A percentile compares a stretch with the other conserved stretches of the same genome.
phyloP scores from a whole-genome alignment of 441 rosid species.

The Gossypium trilobum region DNA sequence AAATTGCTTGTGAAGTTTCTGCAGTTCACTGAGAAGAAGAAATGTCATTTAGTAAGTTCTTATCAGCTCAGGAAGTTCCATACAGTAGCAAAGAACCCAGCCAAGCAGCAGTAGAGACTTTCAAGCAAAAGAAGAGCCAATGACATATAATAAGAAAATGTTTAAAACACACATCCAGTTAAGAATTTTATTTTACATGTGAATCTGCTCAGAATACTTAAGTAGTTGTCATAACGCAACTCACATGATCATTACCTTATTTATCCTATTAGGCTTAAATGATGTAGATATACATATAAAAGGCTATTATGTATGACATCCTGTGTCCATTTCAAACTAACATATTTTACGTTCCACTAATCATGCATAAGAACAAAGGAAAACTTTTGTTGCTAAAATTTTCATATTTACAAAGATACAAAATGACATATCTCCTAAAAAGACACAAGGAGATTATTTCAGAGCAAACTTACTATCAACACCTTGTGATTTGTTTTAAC shows the following conservation, averaged over 20 bases:
- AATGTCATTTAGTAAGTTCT: neutral
- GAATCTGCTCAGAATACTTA: neutral
- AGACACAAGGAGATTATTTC: neutral
- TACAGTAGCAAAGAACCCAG: constrained; percentile 8
- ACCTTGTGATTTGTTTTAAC: neutral
- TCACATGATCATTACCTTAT: neutral
- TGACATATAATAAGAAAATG: neutral
- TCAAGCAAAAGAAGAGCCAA: constrained; percentile 5
- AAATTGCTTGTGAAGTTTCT: constrained; percentile 70
- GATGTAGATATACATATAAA: neutral
- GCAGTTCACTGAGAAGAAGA: constrained; percentile 59
- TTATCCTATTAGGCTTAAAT: neutral
- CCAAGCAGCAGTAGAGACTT: neutral
- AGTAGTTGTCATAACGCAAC: neutral
- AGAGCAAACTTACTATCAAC: neutral
- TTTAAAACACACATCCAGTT: neutral
- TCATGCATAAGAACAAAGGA: neutral
- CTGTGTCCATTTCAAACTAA: neutral
- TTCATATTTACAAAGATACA: neutral
- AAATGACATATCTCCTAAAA: neutral
- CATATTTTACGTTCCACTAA: neutral
- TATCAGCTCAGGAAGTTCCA: neutral
- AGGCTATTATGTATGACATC: neutral
- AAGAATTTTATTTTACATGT: neutral
- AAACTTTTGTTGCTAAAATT: neutral